Conservation (phyloP, 768 basidiomycete species). For the Tylopilus intermedius region DNA sequence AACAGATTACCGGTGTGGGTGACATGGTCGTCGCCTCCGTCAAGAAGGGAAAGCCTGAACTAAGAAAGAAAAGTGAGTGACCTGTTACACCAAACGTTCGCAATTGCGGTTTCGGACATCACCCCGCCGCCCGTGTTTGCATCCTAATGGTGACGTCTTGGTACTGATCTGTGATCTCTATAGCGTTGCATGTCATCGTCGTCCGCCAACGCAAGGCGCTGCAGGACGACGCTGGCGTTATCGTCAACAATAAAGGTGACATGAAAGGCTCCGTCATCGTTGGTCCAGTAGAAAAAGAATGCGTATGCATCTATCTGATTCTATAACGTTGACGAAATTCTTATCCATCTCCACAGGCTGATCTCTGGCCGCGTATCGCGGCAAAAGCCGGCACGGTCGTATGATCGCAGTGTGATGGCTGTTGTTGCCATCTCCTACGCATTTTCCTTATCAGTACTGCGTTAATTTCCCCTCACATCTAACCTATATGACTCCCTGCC, state of each 20-base stretch:
- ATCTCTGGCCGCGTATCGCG: conserved; percentile 99
- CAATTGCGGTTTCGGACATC: background rate
- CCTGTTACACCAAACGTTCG: background rate
- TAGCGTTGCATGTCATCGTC: conserved; percentile 96
- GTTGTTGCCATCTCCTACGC: conserved; percentile 9
- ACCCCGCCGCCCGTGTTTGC: background rate
- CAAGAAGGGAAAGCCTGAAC: conserved; percentile 99
- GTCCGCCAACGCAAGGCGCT: conserved; percentile 91
- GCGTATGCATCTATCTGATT: conserved; percentile 51
- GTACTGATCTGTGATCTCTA: conserved; percentile 8
- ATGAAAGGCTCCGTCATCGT: conserved; percentile 99
- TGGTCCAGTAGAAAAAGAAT: conserved; percentile 99
- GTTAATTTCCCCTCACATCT: background rate
- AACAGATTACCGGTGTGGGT: conserved; percentile 95
- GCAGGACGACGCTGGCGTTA: conserved; percentile 92
- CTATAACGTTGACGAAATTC: background rate
- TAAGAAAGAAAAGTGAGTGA: conserved; percentile 96
- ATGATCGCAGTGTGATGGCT: conserved; percentile 37
- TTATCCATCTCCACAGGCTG: conserved; percentile 52
- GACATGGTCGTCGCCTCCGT: conserved; percentile 96
- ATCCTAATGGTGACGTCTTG: background rate
- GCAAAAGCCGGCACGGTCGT: conserved; percentile 99
- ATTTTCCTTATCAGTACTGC: background rate
- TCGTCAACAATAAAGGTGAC: conserved; percentile 98
- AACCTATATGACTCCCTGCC: too few species aligned